Evolutionary conservation across 805 yeast genomes (phyloP).

Genomic region (Lipomyces chichibuensis): DNA sequence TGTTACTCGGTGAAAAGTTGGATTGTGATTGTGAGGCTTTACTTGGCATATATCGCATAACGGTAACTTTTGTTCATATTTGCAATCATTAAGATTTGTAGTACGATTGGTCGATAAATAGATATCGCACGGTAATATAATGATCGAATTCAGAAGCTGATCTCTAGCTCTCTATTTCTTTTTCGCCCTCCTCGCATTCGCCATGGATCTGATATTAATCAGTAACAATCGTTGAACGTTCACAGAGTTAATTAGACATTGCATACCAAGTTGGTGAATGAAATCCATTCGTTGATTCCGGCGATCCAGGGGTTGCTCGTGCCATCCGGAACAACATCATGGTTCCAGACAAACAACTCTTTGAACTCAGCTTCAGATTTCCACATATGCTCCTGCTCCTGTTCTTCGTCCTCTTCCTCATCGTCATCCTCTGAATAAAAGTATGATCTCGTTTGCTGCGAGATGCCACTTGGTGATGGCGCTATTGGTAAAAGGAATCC

Average conservation of each 20-base stretch:
- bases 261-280: constrained; percentile 15
- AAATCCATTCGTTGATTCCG: constrained; percentile 28
- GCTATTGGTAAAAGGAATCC: neutral
- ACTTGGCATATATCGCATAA: neutral
- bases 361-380: constrained; percentile 11
- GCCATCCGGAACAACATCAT: constrained; percentile 26
- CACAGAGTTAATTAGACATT: neutral
- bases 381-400: constrained; percentile 14
- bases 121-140: too few relatives aligned
- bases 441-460: neutral
- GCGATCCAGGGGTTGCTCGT: constrained; percentile 17
- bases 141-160: too few relatives aligned
- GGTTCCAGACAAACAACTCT: constrained; percentile 26
- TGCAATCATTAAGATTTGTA: neutral
- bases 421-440: constrained; percentile 9
- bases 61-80: neutral
- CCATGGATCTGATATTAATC: neutral
- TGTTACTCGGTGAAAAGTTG: neutral
- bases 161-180: neutral
- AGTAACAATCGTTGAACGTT: neutral
- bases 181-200: neutral
- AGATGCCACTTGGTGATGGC: neutral
- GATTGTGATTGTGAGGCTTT: neutral
- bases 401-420: constrained; percentile 6
- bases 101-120: neutral